Conservation (phyloP, 768 basidiomycete genomes). For the Kockovaella imperatae region DNA sequence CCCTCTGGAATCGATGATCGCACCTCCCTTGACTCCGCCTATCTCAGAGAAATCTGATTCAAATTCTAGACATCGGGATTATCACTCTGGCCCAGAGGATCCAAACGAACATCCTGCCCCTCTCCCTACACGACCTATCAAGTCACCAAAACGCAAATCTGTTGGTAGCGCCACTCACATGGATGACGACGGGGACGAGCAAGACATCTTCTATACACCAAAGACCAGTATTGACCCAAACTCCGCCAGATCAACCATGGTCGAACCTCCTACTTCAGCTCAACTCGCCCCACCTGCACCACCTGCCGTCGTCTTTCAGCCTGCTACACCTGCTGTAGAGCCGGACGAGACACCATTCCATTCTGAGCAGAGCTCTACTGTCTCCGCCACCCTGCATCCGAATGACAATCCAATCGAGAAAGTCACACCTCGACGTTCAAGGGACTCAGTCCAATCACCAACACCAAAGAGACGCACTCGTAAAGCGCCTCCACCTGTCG, state of each 20-base stretch:
- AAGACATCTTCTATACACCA: background rate
- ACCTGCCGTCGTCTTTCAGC: slow-evolving; percentile 24
- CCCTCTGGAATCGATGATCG: background rate
- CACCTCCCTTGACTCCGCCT: slow-evolving; percentile 16
- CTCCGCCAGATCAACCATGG: too few relatives aligned
- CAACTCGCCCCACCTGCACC: background rate
- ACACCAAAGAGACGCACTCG: too few relatives aligned
- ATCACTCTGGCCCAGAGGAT: too few relatives aligned
- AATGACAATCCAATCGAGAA: too few relatives aligned
- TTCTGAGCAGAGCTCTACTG: slow-evolving; percentile 8
- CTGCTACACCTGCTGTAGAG: slow-evolving; percentile 33
- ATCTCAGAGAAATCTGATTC: slow-evolving; percentile 17
- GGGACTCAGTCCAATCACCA: background rate
- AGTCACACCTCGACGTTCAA: slow-evolving; percentile 1
- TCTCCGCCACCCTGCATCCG: slow-evolving; percentile 15
- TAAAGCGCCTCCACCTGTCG: background rate
- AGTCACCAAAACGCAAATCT: background rate
- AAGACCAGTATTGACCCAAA: too few relatives aligned
- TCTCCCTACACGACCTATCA: background rate
- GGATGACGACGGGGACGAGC: background rate
- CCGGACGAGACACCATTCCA: slow-evolving; percentile 28
- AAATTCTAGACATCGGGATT: background rate
- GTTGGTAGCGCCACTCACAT: too few relatives aligned
- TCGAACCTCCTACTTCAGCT: too few relatives aligned
- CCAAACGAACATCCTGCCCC: too few relatives aligned